Percentiles rank a stretch among this genome's conserved stretches.
phyloP scores from a whole-genome alignment of 1,284 basidiomycete genomes.

The Cryptococcus sp. region DNA sequence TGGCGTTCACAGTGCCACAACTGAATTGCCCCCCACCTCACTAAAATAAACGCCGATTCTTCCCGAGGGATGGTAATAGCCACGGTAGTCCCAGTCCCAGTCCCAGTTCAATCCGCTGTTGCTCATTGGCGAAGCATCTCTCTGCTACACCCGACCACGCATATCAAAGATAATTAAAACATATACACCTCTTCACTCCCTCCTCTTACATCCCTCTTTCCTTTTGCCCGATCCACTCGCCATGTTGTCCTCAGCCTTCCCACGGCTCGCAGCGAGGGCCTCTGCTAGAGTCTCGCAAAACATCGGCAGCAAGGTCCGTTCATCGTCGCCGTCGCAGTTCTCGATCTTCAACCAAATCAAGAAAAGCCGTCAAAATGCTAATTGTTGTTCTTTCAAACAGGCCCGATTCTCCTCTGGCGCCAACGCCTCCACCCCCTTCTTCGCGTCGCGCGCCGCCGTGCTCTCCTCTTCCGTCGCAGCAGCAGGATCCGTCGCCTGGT shows the following conservation, averaged over 20 bases:
- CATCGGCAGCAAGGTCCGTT: conserved; percentile 16
- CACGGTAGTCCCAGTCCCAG: too few species aligned
- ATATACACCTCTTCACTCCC: neutral
- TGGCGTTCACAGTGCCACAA: too few species aligned
- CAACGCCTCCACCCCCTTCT: conserved; percentile 29
- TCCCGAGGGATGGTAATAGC: too few species aligned
- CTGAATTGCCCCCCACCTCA: too few species aligned
- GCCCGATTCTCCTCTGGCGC: conserved; percentile 46
- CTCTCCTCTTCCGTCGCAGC: conserved; percentile 75
- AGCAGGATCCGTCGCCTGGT: conserved; percentile 90
- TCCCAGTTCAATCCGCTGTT: too few species aligned
- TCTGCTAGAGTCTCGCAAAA: conserved; percentile 22
- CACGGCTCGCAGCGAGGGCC: conserved; percentile 42
- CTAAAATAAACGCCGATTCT: too few species aligned
- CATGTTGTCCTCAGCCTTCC: conserved; percentile 49
- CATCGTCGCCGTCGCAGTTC: neutral
- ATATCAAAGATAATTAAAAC: neutral
- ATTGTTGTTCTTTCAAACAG: conserved; percentile 14
- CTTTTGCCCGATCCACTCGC: conserved; percentile 13
- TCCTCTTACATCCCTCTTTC: conserved; percentile 11
- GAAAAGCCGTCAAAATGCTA: neutral
- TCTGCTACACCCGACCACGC: too few species aligned
- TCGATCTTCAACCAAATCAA: neutral
- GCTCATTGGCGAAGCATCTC: too few species aligned
- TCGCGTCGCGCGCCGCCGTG: conserved; percentile 72